Evolutionary conservation across 805 yeast genomes (phyloP).

Genomic region (Trichomonascus vanleenenianus): DNA sequence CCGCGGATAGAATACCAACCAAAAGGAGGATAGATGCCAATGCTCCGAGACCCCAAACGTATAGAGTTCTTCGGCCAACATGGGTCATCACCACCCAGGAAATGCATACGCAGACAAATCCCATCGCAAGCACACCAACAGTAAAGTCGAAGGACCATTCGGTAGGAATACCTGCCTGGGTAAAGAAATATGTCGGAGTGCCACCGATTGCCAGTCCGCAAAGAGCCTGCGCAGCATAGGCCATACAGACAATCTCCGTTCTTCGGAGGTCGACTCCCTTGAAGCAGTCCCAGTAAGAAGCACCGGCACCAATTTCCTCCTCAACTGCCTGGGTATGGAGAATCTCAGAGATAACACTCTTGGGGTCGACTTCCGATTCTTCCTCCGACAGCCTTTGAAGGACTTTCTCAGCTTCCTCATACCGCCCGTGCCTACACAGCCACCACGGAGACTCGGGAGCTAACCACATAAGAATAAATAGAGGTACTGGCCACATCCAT

Average conservation of each 20-base stretch:
- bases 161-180: slow-evolving; percentile 18
- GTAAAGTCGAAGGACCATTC: slow-evolving; percentile 38
- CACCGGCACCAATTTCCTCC: slow-evolving; percentile 8
- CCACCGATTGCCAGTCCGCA: slow-evolving; percentile 10
- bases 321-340: slow-evolving; percentile 36
- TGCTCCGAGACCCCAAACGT: slow-evolving; percentile 9
- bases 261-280: slow-evolving; percentile 40
- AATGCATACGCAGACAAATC: slow-evolving; percentile 34
- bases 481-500: slow-evolving; percentile 51
- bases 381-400: slow-evolving; percentile 32
- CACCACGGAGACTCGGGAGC: slow-evolving; percentile 56
- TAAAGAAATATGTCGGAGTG: slow-evolving; percentile 29
- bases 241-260: slow-evolving; percentile 40
- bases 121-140: slow-evolving; percentile 38
- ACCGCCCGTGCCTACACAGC: slow-evolving; percentile 37
- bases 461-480: slow-evolving; percentile 31
- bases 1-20: slow-evolving; percentile 12
- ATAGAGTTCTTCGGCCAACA: slow-evolving; percentile 12
- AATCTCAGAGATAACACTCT: slow-evolving; percentile 38
- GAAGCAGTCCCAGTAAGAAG: slow-evolving; percentile 36
- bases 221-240: slow-evolving; percentile 38
- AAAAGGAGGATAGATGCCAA: slow-evolving; percentile 8
- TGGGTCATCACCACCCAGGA: slow-evolving; percentile 10
- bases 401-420: slow-evolving; percentile 37
- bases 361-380: slow-evolving; percentile 30